Percentiles rank a stretch among this genome's conserved stretches.
These are phyloP conservation scores for Peronospora belbahrii DNA, from an alignment of 352 stramenopile species.

Conservation along the genomic window DNA sequence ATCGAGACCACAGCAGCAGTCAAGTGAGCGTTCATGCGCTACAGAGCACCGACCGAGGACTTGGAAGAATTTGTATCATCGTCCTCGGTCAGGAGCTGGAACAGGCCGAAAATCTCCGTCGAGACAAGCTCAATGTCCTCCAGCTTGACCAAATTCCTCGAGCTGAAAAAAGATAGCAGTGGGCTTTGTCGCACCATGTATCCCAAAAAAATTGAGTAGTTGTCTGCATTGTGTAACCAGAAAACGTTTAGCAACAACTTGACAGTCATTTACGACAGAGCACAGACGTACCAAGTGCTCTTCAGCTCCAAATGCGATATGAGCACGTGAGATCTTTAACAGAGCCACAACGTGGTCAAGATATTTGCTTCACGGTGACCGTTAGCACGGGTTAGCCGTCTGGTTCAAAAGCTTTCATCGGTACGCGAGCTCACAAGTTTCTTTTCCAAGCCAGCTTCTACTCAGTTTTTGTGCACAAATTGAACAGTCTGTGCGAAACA, in stretches of 20 bases:
- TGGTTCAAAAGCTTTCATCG: slow-evolving; percentile 90
- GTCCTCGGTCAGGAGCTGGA: slow-evolving; percentile 94
- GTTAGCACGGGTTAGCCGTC: slow-evolving; percentile 96
- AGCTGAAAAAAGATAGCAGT: slow-evolving; percentile 97
- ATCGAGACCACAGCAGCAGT: slow-evolving; percentile 96
- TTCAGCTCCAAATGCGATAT: slow-evolving; percentile 93
- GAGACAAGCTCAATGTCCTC: slow-evolving; percentile 92
- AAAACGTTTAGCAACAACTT: slow-evolving; percentile 6
- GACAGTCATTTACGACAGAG: background rate
- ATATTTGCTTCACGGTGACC: slow-evolving; percentile 92
- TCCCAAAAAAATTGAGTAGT: slow-evolving; percentile 92
- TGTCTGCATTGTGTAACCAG: slow-evolving; percentile 30
- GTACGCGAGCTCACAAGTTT: slow-evolving; percentile 88
- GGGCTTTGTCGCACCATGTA: slow-evolving; percentile 95
- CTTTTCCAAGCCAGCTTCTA: slow-evolving; percentile 85
- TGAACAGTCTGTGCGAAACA: slow-evolving; percentile 97
- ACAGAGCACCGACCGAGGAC: slow-evolving; percentile 91
- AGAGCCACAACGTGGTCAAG: slow-evolving; percentile 89
- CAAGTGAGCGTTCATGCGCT: slow-evolving; percentile 95
- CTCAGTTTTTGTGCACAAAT: slow-evolving; percentile 98
- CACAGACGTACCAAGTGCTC: slow-evolving; percentile 44
- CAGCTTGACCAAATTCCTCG: slow-evolving; percentile 90
- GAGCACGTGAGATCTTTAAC: slow-evolving; percentile 89
- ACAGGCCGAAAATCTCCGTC: slow-evolving; percentile 98
- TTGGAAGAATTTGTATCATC: slow-evolving; percentile 88